phyloP scores from a whole-genome alignment of 2,329 filamentous ascomycete species.

The Alternaria solani region DNA sequence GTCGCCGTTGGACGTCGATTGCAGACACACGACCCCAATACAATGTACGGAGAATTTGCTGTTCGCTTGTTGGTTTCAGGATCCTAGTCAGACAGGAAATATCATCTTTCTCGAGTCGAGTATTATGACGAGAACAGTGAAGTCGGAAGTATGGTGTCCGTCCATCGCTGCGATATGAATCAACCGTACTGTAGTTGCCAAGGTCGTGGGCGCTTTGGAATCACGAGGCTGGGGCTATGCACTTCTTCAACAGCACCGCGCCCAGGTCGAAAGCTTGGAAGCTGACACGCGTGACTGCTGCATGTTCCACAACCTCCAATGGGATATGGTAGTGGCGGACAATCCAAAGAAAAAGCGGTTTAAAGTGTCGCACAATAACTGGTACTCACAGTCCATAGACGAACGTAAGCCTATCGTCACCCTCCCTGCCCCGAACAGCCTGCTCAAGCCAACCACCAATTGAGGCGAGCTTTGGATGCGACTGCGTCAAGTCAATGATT shows the following conservation, averaged over 20 bases:
- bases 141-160: no score
- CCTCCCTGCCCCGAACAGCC: conserved; percentile 48
- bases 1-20: no score
- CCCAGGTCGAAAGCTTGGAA: no score
- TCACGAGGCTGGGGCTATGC: neutral
- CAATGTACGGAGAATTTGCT: no score
- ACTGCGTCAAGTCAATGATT: conserved; percentile 12
- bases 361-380: neutral
- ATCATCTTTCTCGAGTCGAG: no score
- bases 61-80: no score
- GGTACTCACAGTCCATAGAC: conserved; percentile 47
- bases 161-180: neutral
- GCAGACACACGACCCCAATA: no score
- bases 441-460: conserved; percentile 43
- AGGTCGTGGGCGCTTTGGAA: neutral
- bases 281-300: neutral
- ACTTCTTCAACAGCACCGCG: neutral
- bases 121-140: neutral
- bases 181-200: neutral
- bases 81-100: no score
- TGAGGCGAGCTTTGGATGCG: conserved; percentile 20
- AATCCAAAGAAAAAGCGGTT: accelerated
- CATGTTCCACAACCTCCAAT: neutral
- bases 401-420: conserved; percentile 59
- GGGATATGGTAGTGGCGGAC: neutral